phyloP scores from a whole-genome alignment of 305 asterid genomes.

The Fraxinus sp. region DNA sequence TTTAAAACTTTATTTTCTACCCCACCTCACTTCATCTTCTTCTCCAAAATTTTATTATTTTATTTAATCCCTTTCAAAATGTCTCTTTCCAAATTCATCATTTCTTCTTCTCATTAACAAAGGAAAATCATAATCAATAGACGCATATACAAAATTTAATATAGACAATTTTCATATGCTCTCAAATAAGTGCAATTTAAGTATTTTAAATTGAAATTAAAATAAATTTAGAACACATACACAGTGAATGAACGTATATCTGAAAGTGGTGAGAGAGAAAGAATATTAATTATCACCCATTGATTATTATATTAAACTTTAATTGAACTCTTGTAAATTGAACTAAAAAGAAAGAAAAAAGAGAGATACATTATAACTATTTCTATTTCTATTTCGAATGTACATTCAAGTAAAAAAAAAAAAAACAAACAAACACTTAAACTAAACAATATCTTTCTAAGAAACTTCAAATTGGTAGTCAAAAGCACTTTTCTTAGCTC shows the following conservation, averaged over 20 bases:
- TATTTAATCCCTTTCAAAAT: no score
- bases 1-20: no score
- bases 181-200: neutral
- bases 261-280: conserved; percentile 92
- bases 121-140: no score
- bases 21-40: no score
- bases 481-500: no score
- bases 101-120: no score
- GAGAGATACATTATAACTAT: neutral
- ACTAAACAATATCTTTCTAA: neutral
- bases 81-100: no score
- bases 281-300: conserved; percentile 97
- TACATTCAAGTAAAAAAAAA: neutral
- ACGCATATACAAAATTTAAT: neutral
- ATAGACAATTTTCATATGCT: neutral
- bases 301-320: conserved; percentile 20
- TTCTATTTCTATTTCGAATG: neutral
- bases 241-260: conserved; percentile 39
- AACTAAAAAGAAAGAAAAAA: neutral
- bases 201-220: neutral
- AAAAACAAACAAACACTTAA: neutral
- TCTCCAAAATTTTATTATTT: no score
- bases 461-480: no score
- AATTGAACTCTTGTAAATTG: conserved; percentile 1
- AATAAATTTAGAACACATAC: neutral